Evolutionary conservation across 805 yeast species (phyloP).

Genomic region (Metschnikowia colocasiae): DNA sequence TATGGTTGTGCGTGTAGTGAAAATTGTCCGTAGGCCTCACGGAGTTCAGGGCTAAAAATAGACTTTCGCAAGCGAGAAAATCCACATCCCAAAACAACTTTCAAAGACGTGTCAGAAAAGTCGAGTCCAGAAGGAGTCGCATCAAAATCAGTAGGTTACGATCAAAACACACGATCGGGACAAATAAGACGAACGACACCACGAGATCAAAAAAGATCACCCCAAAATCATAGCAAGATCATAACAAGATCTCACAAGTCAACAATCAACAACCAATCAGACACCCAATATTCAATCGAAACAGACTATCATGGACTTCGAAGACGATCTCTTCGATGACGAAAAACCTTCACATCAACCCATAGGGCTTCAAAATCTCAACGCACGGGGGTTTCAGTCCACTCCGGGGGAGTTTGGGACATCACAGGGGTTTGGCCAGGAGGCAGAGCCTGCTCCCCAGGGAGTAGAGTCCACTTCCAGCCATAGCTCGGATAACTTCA

Average conservation of each 20-base stretch:
- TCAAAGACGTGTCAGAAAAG: no score
- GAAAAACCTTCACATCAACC: conserved; percentile 10
- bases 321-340: conserved; percentile 20
- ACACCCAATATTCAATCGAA: no score
- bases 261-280: no score
- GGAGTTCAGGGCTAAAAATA: conserved; percentile 2
- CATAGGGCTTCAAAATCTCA: conserved; percentile 1
- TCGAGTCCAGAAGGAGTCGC: no score
- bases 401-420: neutral
- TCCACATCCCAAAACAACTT: neutral
- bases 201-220: no score
- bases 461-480: neutral
- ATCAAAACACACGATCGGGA: no score
- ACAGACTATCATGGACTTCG: conserved; percentile 9
- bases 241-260: no score
- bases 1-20: neutral
- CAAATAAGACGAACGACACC: no score
- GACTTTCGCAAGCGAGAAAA: neutral
- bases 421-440: no score
- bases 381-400: neutral
- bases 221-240: no score
- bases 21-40: no score
- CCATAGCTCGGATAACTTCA: neutral
- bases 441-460: neutral
- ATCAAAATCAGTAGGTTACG: no score